Conservation (phyloP, 148 eudicot species). For the Diospyros kaki region DNA sequence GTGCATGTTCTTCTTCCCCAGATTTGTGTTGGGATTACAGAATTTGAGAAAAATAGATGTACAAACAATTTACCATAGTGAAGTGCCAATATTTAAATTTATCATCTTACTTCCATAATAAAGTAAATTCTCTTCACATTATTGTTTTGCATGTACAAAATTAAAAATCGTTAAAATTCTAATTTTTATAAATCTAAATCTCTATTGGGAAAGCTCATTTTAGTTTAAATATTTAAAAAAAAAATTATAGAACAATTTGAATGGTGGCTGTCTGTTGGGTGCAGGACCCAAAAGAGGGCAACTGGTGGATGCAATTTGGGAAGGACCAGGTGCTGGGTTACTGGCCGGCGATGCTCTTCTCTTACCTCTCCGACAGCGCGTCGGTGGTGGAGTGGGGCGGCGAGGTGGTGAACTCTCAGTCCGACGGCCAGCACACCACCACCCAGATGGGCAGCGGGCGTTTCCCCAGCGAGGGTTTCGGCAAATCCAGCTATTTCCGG, state of each 20-base stretch:
- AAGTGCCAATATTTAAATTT: too few relatives aligned
- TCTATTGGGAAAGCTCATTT: too few relatives aligned
- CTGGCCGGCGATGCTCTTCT: slow-evolving; percentile 83
- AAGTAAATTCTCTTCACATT: too few relatives aligned
- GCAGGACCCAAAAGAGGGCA: slow-evolving; percentile 84
- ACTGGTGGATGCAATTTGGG: slow-evolving; percentile 97
- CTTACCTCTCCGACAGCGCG: slow-evolving; percentile 75
- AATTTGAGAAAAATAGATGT: too few relatives aligned
- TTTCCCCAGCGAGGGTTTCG: slow-evolving; percentile 85
- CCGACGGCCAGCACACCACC: slow-evolving; percentile 82
- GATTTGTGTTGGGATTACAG: too few relatives aligned
- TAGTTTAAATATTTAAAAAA: too few relatives aligned
- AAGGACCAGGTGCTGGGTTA: slow-evolving; percentile 65
- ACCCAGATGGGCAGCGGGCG: slow-evolving; percentile 97
- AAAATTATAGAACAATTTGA: background rate
- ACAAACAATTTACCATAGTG: too few relatives aligned
- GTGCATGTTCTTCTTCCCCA: too few relatives aligned
- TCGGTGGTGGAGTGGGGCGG: slow-evolving; percentile 96
- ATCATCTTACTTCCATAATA: too few relatives aligned
- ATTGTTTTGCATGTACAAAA: too few relatives aligned
- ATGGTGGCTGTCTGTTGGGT: background rate
- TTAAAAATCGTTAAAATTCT: too few relatives aligned
- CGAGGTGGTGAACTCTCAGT: slow-evolving; percentile 81
- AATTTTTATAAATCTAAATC: too few relatives aligned
- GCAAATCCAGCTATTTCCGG: slow-evolving; percentile 75